Percentiles rank a stretch among this genome's conserved stretches.
phyloP scores from a whole-genome alignment of 495 filamentous ascomycete species.

The Talaromyces adpressus region DNA sequence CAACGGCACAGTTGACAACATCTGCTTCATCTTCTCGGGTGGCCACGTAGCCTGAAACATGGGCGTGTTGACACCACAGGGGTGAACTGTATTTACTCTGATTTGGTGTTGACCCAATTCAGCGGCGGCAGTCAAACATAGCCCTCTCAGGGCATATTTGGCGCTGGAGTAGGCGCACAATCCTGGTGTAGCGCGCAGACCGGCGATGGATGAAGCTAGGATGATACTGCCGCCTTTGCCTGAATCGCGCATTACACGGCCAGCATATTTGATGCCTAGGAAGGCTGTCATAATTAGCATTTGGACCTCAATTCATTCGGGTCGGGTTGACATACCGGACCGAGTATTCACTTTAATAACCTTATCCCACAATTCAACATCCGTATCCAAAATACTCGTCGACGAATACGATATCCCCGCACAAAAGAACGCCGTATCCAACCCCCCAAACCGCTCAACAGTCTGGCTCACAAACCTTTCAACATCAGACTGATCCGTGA shows the following conservation, averaged over 20 bases:
- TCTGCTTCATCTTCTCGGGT: slow-evolving; percentile 15
- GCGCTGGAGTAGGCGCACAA: slow-evolving; percentile 14
- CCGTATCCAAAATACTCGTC: slow-evolving; percentile 14
- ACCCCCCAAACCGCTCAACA: slow-evolving; percentile 9
- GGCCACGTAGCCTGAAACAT: slow-evolving; percentile 14
- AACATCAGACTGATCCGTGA: slow-evolving; percentile 15
- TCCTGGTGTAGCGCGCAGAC: slow-evolving; percentile 17
- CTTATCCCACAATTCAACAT: slow-evolving; percentile 14
- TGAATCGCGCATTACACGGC: slow-evolving; percentile 12
- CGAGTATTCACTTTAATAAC: slow-evolving; percentile 16
- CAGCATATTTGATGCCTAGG: slow-evolving; percentile 12
- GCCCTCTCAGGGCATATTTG: slow-evolving; percentile 15
- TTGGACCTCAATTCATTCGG: background rate
- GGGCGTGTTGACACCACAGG: slow-evolving; percentile 14
- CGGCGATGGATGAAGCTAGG: slow-evolving; percentile 16
- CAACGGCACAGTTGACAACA: slow-evolving; percentile 16
- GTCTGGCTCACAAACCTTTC: slow-evolving; percentile 8
- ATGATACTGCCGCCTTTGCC: slow-evolving; percentile 16
- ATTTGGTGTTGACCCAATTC: slow-evolving; percentile 15
- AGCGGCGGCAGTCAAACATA: slow-evolving; percentile 15
- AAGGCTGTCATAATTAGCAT: slow-evolving; percentile 3
- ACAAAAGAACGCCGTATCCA: slow-evolving; percentile 14
- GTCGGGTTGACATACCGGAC: slow-evolving; percentile 10
- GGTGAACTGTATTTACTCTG: slow-evolving; percentile 18
- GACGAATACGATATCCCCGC: slow-evolving; percentile 14